Percentiles rank a stretch among this genome's conserved stretches.
Evolutionary conservation across 2,329 filamentous ascomycete genomes (phyloP).

Genomic region (Coniochaeta hoffmannii): DNA sequence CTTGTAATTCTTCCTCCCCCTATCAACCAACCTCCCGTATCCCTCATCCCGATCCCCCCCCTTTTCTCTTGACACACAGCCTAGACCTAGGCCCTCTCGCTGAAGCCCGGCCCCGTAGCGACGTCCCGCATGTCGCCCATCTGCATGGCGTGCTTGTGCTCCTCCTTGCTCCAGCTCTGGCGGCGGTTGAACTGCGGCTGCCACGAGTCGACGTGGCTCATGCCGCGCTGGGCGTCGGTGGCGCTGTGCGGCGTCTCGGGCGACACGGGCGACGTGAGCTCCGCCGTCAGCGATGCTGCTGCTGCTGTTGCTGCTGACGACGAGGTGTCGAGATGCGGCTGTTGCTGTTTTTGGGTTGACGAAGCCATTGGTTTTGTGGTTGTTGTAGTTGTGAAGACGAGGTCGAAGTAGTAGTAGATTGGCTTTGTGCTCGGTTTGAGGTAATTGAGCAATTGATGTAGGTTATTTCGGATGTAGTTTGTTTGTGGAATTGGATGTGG

Average conservation of each 20-base stretch:
- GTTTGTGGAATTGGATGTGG: too few relatives aligned
- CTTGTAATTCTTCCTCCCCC: too few relatives aligned
- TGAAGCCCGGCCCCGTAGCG: slow-evolving; percentile 33
- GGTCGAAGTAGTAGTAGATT: too few relatives aligned
- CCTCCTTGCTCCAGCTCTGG: slow-evolving; percentile 46
- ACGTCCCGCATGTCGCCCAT: slow-evolving; percentile 29
- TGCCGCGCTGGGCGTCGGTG: slow-evolving; percentile 25
- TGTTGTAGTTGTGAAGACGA: too few relatives aligned
- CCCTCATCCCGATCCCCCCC: background rate
- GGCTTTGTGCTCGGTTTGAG: too few relatives aligned
- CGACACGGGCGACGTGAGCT: slow-evolving; percentile 12
- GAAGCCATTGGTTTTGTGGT: background rate
- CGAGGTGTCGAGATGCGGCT: slow-evolving; percentile 7
- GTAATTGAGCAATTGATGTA: too few relatives aligned
- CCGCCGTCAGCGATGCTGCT: slow-evolving; percentile 3
- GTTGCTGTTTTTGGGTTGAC: slow-evolving; percentile 2
- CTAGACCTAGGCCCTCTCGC: slow-evolving; percentile 26
- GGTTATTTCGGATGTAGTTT: too few relatives aligned
- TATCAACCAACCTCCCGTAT: too few relatives aligned
- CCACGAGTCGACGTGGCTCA: slow-evolving; percentile 33
- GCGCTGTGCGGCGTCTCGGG: slow-evolving; percentile 12
- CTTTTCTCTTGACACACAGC: background rate
- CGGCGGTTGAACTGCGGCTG: slow-evolving; percentile 36
- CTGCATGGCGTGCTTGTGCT: slow-evolving; percentile 44
- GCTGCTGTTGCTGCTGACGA: background rate